Conservation (phyloP, 495 filamentous ascomycete species). For the Cetradonia linearis region DNA sequence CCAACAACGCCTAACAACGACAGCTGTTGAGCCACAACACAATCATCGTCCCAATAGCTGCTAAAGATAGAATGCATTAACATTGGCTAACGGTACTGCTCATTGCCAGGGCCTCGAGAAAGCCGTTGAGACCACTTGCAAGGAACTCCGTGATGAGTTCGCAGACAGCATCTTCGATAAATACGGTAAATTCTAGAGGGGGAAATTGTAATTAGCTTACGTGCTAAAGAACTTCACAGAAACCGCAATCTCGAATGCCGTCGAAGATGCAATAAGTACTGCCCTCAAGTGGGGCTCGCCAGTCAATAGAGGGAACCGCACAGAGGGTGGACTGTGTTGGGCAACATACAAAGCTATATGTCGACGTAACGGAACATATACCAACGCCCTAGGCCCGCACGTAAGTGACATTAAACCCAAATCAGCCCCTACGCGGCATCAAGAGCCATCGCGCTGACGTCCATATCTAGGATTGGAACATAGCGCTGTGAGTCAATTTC, state of each 20-base stretch:
- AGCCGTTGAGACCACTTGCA: constrained; percentile 28
- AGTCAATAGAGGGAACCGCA: constrained; percentile 30
- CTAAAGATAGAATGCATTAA: constrained; percentile 4
- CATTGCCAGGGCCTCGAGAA: constrained; percentile 28
- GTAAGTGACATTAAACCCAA: background rate
- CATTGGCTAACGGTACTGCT: constrained; percentile 3
- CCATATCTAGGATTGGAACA: constrained; percentile 38
- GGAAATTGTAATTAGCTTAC: background rate
- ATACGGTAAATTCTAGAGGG: constrained; percentile 26
- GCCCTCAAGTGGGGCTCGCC: constrained; percentile 40
- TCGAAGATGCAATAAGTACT: constrained; percentile 31
- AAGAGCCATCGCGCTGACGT: background rate
- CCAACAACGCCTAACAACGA: background rate
- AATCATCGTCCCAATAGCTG: background rate
- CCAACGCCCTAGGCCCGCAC: constrained; percentile 23
- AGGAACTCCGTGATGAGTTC: constrained; percentile 33
- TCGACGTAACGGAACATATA: constrained; percentile 40
- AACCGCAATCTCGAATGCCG: constrained; percentile 28
- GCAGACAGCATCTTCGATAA: constrained; percentile 37
- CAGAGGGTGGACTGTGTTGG: constrained; percentile 41
- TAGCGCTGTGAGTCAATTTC: constrained; percentile 26
- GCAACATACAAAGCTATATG: constrained; percentile 54
- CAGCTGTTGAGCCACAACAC: background rate
- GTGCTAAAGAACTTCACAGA: constrained; percentile 24
- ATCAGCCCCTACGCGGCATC: background rate